Evolutionary conservation across 371 early-diverging fungal species (phyloP), one percentile per base, ranked within the genome.

Genomic region (Coemansia sp.): DNA sequence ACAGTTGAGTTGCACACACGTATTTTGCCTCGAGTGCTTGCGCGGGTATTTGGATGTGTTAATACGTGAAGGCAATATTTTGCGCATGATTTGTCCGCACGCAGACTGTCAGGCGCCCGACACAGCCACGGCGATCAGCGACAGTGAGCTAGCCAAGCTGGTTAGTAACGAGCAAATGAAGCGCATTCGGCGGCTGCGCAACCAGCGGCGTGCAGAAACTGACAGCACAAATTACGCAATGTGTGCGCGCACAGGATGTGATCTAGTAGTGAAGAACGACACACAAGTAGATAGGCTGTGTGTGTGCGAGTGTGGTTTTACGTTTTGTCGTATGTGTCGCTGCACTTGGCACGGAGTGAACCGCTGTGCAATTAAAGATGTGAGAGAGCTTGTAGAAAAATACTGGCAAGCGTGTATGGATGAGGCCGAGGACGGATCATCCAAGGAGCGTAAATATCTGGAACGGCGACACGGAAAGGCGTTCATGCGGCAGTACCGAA

Each of bases 21-120:
- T 79, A 2, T 80, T 69, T 50, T 85, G 84, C 60, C 25, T 55
- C 1, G 59, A 47, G 12, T 85, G 86, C 25, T 44, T 83, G 5
- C 16, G 28, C 0, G 54, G 26, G 28, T 54, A 54, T 54, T n/a
- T 54, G 6, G 26, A n/a, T 14, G 54, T 28, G 5, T 6, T 54
- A n/a, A 30, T 54, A 8, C 25, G 16, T 8, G 26, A 54, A 5
- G 54, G 54, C 54, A 5, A 28, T 28, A 30, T 26, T 18, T 5
- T 1, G 48, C 48, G 7, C 5, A 14, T 48, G 48, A 20, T 48
- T n/a, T 54, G 28, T 16, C 54, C 28, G 5, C 54, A 28, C n/a
- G 14, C 11, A n/a, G 54, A 54, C 54, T 54, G 54, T n/a, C 54
- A n/a, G 7, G n/a, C 25, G n/a, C 30, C 11, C 0, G 26, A 25